Evolutionary conservation across 177 flowering plant species (phyloP), one percentile per base, ranked within the genome.

Genomic region (Vitis hybrid): DNA sequence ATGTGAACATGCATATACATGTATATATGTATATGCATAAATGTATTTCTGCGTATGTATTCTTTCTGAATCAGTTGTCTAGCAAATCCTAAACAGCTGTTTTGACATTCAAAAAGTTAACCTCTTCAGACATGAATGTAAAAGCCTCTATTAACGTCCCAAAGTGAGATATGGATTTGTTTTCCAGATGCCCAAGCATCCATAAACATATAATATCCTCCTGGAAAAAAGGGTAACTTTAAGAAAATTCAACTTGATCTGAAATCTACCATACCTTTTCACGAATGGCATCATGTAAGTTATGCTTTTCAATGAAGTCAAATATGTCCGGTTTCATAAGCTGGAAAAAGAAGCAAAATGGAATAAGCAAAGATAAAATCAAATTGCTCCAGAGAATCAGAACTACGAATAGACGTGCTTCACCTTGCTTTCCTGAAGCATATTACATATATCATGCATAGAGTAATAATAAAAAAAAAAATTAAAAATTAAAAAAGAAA

Each of bases 291-390:
- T 92, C 97, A 70, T 96, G 91, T 69, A 96, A 82, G 77, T 84
- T 84, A 77, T 94, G 87, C 28, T 88, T 92, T 65, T 92, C 97
- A 64, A 96, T 86, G 81, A 96, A 96, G 76, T 91, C 89, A 68
- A 92, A 96, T 62, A 91, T 68, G 33, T 89, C 94, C 10, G 97
- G 97, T 81, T 91, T 94, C 95, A 89, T 77, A 71, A 96, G 87
- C 99, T 96, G 91, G 63, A 82, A 79, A 67, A 55, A 24, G 54
- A 72, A 69, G 20, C 51, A 19, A 66, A 57, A 59, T 51, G 38
- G 59, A 64, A 57, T 18, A 59, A 58, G 54, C 3, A 47, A 71
- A 65, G 4, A 19, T 33, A 31, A 64, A 31, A 57, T 60, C 62
- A 38, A 50, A 66, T 38, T 38, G 47, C 47, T 38, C 47, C 47